phyloP scores from a whole-genome alignment of 2,329 filamentous ascomycete species.

The Trichoderma pleuroti region DNA sequence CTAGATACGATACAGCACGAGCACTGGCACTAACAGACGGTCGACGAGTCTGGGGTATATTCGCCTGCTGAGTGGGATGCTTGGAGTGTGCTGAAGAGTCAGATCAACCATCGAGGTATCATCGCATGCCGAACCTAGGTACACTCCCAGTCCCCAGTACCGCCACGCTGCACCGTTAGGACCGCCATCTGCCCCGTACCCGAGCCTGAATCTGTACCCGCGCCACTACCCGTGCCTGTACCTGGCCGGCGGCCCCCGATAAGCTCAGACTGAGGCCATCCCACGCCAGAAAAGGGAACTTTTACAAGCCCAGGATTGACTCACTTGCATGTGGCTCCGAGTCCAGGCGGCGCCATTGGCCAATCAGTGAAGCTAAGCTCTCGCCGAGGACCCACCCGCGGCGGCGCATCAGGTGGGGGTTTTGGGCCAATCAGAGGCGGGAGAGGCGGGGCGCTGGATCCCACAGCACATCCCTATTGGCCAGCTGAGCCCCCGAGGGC shows the following conservation, averaged over 20 bases:
- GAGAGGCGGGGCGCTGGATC: conserved; percentile 17
- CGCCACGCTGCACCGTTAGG: neutral
- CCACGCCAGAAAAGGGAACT: neutral
- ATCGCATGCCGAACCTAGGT: neutral
- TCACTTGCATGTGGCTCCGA: conserved; percentile 27
- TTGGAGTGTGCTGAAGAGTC: no score
- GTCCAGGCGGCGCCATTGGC: conserved; percentile 27
- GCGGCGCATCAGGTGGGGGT: conserved; percentile 29
- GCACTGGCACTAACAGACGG: neutral
- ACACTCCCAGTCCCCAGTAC: neutral
- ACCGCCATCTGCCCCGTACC: neutral
- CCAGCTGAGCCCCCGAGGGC: neutral
- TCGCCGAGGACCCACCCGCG: conserved; percentile 35
- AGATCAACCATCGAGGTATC: neutral
- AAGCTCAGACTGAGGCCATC: neutral
- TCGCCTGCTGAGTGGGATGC: neutral
- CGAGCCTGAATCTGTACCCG: neutral
- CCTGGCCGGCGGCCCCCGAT: neutral
- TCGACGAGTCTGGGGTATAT: neutral
- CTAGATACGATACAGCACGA: neutral
- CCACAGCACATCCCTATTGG: conserved; percentile 29
- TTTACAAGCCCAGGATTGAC: conserved; percentile 26
- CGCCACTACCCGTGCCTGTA: neutral
- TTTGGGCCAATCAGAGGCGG: conserved; percentile 27
- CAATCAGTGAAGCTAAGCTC: conserved; percentile 29